Conservation (phyloP, 805 yeast species). For the Cyberlindnera maclurae region DNA sequence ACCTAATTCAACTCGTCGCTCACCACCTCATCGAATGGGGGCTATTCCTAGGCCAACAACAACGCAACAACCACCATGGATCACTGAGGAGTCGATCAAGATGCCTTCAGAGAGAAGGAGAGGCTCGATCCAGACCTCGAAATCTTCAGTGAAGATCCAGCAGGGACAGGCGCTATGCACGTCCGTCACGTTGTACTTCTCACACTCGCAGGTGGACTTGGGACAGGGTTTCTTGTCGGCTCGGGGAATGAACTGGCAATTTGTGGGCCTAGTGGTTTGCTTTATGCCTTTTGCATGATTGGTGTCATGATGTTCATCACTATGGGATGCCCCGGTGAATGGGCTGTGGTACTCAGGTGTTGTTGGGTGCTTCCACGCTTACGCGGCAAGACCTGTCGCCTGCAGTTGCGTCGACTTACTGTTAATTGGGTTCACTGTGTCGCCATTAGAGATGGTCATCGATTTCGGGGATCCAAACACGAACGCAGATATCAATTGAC, state of each 20-base stretch:
- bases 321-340: conserved; percentile 58
- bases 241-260: conserved; percentile 39
- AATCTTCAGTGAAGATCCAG: conserved; percentile 16
- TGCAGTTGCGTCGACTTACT: conserved; percentile 56
- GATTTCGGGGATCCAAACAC: conserved; percentile 49
- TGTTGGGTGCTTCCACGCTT: conserved; percentile 58
- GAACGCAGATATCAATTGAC: conserved; percentile 50
- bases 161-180: conserved; percentile 17
- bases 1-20: not conserved
- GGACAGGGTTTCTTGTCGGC: conserved; percentile 64
- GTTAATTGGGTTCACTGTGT: conserved; percentile 57
- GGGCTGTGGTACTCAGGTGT: conserved; percentile 55
- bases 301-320: conserved; percentile 53
- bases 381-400: conserved; percentile 50
- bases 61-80: not conserved
- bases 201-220: conserved; percentile 74
- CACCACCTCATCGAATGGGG: not conserved
- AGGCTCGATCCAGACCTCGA: conserved; percentile 29
- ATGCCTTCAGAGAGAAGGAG: conserved; percentile 22
- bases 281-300: conserved; percentile 51
- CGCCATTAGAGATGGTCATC: conserved; percentile 57
- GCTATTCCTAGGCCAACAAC: not conserved
- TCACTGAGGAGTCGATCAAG: conserved; percentile 16
- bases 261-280: conserved; percentile 42
- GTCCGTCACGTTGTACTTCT: conserved; percentile 33